Evolutionary conservation across 179 eudicot genomes (phyloP), one percentile per base, ranked within the genome.

Genomic region (Kewa caespitosa): DNA sequence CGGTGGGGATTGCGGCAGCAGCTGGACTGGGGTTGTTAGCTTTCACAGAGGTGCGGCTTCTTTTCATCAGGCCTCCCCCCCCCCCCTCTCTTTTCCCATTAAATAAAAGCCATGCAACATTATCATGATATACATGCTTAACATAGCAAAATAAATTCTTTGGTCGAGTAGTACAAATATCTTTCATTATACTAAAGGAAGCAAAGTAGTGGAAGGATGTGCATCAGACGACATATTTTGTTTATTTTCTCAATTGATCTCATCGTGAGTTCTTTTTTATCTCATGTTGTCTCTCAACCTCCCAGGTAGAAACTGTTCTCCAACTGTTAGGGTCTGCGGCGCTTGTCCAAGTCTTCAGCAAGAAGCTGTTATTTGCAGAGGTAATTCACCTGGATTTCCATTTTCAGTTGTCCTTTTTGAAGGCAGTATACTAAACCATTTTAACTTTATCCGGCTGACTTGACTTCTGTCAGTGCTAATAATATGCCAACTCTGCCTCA

Each of bases 361-460:
- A 89, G 91, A 95, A 90, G 75, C 88, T 93, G 76, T 90, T 93
- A 57, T 95, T 84, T 72, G 96, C 98, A 55, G 94, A 95, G 97
- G 99, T 89, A 76, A 57, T 82, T 69, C 36, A n/a, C 20, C 43
- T 46, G 60, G 62, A 34, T 62, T 65, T 13, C 34, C 39, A 12
- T 9, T 38, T 28, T 7, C 25, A 37, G n/a, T n/a, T n/a, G n/a
- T n/a, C n/a, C n/a, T n/a, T 39, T 57, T 57, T 48, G 11, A n/a
- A 62, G 70, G 61, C 77, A 42, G 54, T 17, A 5, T 69, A 60
- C 41, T 23, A 64, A 23, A 65, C 2, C 43, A 13, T 69, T n/a
- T 33, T 17, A 34, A 32, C 79, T 27, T 72, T 17, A 28, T 55
- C n/a, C 63, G 22, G 31, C 61, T 30, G 38, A 52, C 10, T 46